Evolutionary conservation across 2,329 filamentous ascomycete genomes (phyloP), one percentile per base, ranked within the genome.

Genomic region (Fusarium gaditjirri): DNA sequence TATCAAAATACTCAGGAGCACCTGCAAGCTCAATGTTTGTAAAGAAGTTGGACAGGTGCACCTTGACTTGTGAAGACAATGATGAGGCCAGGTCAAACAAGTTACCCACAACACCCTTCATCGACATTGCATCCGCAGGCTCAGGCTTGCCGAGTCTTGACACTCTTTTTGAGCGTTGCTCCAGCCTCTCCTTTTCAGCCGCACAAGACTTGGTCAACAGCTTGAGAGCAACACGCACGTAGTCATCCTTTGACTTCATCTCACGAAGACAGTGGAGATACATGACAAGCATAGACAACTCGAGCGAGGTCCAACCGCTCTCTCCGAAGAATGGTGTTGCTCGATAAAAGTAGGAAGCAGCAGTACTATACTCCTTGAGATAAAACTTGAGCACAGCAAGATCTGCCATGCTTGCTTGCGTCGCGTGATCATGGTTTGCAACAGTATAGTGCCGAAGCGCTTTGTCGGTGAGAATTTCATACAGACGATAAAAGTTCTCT

Each of bases 351-450:
- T 93, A 95, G 2, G 88, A 88, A 0, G 93, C 91, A 2, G 96
- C 95, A 3, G 90, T 87, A 5, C 84, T 85, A 77, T 91, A 95
- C 72, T 98, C 93, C 27, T 89, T 88, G 6, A 93, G 85, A 66
- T 93, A 89, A 74, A 92, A 96, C 76, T 95, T 95, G 55, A 98
- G 84, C 9, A 96, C 88, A 3, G 94, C 96, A 49, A 98, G 87
- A 80, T 99, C 96, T 14, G 94, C 92, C 80, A 95, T 89, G 67
- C 91, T 91, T 25, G 91, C 88, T 74, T 97, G 91, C 2, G 93
- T 91, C 12, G 94, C 93, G 75, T 97, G 92, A 1, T 86, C 86
- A 71, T 95, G 92, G 61, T 91, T 92, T 8, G 95, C 94, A 8
- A 94, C 89, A 19, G 91, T 91, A 79, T 93, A 97, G 78, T 97